A percentile compares a stretch with the other conserved stretches of the same genome.
Conservation (phyloP, 2,329 filamentous ascomycete species). For the Harringtonia aguacate region DNA sequence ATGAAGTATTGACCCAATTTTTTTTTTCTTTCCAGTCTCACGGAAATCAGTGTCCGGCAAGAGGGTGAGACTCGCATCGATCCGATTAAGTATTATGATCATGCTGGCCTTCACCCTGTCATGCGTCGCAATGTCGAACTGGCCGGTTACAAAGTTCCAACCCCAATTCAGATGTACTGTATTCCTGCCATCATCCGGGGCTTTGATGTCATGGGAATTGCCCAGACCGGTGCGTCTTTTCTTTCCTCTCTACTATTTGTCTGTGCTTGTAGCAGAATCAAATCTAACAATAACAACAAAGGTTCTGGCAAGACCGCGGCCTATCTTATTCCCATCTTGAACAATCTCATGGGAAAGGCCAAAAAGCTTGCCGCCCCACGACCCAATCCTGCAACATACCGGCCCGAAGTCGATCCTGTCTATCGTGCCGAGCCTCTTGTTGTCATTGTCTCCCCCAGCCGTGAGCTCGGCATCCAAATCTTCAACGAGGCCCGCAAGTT, state of each 20-base stretch:
- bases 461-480: conserved; percentile 87
- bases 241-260: not conserved
- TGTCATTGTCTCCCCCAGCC: conserved; percentile 73
- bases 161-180: conserved; percentile 78
- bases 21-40: conserved; percentile 35
- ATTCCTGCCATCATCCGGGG: conserved; percentile 69
- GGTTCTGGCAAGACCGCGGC: conserved; percentile 95
- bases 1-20: not conserved
- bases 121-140: conserved; percentile 70
- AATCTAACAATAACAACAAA: conserved; percentile 22
- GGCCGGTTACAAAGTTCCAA: conserved; percentile 61
- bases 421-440: conserved; percentile 80
- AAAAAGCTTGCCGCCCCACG: conserved; percentile 75
- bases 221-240: conserved; percentile 69
- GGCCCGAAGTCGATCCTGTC: conserved; percentile 29
- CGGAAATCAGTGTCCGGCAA: conserved; percentile 42
- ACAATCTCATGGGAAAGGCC: conserved; percentile 89
- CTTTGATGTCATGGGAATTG: conserved; percentile 76
- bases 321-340: conserved; percentile 80
- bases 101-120: conserved; percentile 75
- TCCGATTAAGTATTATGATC: conserved; percentile 50
- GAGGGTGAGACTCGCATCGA: conserved; percentile 42
- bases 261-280: too few relatives aligned
- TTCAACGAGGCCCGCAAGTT: conserved; percentile 90
- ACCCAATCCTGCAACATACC: conserved; percentile 51